phyloP scores from a whole-genome alignment of 208 protist species.

The Trypanosoma melophagium region DNA sequence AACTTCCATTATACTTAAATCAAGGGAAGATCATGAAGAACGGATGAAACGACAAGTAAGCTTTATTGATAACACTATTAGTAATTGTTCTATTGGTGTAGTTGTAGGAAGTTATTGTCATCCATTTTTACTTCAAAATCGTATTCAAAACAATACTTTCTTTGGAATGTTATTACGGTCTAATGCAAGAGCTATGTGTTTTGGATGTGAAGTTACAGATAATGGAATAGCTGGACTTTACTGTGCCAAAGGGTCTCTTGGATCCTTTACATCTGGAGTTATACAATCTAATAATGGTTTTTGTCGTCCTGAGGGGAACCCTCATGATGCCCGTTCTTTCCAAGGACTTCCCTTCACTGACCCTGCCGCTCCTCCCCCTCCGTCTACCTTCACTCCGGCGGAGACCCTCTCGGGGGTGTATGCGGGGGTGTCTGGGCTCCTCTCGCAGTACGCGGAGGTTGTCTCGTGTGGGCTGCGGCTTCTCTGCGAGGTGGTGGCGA shows the following conservation, averaged over 20 bases:
- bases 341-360: conserved; percentile 19
- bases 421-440: too few relatives aligned
- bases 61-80: conserved; percentile 75
- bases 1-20: conserved; percentile 47
- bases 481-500: conserved; percentile 52
- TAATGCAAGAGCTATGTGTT: conserved; percentile 58
- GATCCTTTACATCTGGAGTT: conserved; percentile 41
- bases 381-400: not conserved
- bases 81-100: conserved; percentile 71
- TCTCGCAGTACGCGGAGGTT: conserved; percentile 38
- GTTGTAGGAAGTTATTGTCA: conserved; percentile 67
- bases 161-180: conserved; percentile 81
- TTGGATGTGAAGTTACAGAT: conserved; percentile 50
- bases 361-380: not conserved
- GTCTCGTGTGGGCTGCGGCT: conserved; percentile 50
- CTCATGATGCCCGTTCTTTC: conserved; percentile 57
- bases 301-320: conserved; percentile 41
- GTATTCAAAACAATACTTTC: conserved; percentile 73
- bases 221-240: conserved; percentile 83
- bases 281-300: conserved; percentile 77
- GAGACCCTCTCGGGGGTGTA: too few relatives aligned
- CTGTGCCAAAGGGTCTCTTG: conserved; percentile 61
- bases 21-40: conserved; percentile 45
- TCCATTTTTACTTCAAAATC: conserved; percentile 70
- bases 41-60: conserved; percentile 64